Conservation (phyloP, 2,329 filamentous ascomycete species). For the Diplodia corticola region DNA sequence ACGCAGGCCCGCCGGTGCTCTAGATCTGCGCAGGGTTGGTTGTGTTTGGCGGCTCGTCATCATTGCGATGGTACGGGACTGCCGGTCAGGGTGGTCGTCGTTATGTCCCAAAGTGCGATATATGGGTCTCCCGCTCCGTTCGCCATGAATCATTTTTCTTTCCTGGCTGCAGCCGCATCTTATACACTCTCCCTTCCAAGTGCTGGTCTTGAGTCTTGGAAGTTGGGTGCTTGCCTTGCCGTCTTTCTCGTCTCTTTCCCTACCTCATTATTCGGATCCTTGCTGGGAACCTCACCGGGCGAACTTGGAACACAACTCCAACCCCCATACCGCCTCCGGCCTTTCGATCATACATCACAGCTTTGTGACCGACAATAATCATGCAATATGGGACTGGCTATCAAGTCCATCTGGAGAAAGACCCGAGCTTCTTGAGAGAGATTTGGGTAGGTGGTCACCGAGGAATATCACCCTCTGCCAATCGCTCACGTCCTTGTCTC, state of each 20-base stretch:
- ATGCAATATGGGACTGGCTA: neutral
- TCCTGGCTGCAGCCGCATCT: neutral
- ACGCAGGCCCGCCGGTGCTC: neutral
- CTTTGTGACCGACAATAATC: neutral
- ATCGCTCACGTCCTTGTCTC: neutral
- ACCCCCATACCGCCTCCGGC: neutral
- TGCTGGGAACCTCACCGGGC: neutral
- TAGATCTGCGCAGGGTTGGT: neutral
- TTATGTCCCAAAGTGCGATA: neutral
- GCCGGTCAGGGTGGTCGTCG: neutral
- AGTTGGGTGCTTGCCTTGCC: neutral
- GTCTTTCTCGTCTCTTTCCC: neutral
- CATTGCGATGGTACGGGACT: neutral
- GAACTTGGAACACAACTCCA: neutral
- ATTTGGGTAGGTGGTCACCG: neutral
- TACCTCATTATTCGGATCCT: neutral
- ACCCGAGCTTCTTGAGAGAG: neutral
- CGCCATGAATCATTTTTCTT: neutral
- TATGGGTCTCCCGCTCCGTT: neutral
- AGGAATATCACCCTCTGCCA: neutral
- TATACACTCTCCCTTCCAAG: neutral
- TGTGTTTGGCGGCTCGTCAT: neutral
- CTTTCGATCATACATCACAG: neutral
- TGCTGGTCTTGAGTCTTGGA: neutral
- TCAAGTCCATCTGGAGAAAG: neutral